phyloP scores from a whole-genome alignment of 768 basidiomycete species.

The Mycena vitilis region DNA sequence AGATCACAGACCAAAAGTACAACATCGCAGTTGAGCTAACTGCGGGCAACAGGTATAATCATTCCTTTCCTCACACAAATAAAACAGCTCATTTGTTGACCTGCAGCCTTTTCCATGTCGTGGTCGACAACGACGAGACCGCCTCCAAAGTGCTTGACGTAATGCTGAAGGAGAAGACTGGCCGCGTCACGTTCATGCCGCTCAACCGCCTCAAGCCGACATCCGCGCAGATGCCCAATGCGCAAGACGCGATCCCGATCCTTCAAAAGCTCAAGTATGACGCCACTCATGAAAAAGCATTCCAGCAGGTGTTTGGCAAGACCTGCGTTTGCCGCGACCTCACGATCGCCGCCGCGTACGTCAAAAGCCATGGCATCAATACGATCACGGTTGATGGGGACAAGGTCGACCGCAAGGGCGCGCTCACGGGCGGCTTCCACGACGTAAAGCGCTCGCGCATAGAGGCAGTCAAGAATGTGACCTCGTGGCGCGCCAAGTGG shows the following conservation, averaged over 20 bases:
- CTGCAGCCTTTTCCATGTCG: conserved; percentile 92
- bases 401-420: conserved; percentile 96
- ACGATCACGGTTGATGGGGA: conserved; percentile 98
- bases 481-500: conserved; percentile 78
- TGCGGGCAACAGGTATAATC: conserved; percentile 87
- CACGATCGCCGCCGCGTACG: conserved; percentile 92
- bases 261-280: conserved; percentile 88
- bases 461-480: conserved; percentile 84
- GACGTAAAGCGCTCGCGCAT: conserved; percentile 91
- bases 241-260: conserved; percentile 82
- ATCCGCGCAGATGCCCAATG: conserved; percentile 70
- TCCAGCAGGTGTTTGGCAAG: conserved; percentile 97
- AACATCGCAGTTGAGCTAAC: conserved; percentile 95
- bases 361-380: conserved; percentile 94
- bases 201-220: conserved; percentile 93
- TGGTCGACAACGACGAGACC: conserved; percentile 96
- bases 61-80: background rate
- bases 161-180: conserved; percentile 94
- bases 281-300: conserved; percentile 77
- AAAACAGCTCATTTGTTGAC: conserved; percentile 22
- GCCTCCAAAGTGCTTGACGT: conserved; percentile 91
- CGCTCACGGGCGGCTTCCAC: conserved; percentile 96
- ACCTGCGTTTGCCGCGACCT: conserved; percentile 96
- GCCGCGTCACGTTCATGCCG: conserved; percentile 98
- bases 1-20: conserved; percentile 88